Base-by-base conservation (phyloP, 257 asterid species). In the Penstemon barbatus region DNA sequence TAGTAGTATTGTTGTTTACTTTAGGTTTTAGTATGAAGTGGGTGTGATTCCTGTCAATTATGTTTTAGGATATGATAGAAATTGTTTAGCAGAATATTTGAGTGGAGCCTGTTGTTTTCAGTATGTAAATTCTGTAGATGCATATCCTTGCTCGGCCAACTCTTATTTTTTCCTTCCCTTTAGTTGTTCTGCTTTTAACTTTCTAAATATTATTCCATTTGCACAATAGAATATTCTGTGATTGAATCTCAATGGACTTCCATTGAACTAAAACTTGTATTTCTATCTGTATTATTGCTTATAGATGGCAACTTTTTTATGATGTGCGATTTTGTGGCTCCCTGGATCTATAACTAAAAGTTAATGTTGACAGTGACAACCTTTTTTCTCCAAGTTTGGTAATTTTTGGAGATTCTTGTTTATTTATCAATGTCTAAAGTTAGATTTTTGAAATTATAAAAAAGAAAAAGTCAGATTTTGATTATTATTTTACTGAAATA, bases 141-240 rank as follows among this genome's bases (percentile, higher is more conserved):
- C 56, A 45, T 68, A 12, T 49, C 4, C 51, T 57, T 37, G 42
- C 10, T 45, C 52, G 50, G 48, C n/a, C 50, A 39, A 36, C 54
- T 48, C 66, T 38, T 9, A 4, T 39, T 4, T 42, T 70, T 57
- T 37, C 38, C 50, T 37, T 11, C 13, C n/a, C 61, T 62, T 12
- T 40, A 8, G 43, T 65, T 50, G 57, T 58, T 67, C 55, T 51
- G 40, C 69, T 18, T 61, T 66, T 38, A 7, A 12, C 38, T 57
- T 68, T 18, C 15, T 12, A 9, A 45, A 64, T 40, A 48, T 62
- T 68, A 61, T 74, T 60, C 36, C 37, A 6, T 43, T 38, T 45
- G 69, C 67, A 65, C n/a, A 57, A 36, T 37, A 39, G 71, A 71
- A 71, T 71, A 25, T 62, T 45, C 4, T 54, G 18, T 39, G 43